These are phyloP conservation scores for Rhizopogon sp. DNA, from an alignment of 768 basidiomycete species.

Conservation along the genomic window DNA sequence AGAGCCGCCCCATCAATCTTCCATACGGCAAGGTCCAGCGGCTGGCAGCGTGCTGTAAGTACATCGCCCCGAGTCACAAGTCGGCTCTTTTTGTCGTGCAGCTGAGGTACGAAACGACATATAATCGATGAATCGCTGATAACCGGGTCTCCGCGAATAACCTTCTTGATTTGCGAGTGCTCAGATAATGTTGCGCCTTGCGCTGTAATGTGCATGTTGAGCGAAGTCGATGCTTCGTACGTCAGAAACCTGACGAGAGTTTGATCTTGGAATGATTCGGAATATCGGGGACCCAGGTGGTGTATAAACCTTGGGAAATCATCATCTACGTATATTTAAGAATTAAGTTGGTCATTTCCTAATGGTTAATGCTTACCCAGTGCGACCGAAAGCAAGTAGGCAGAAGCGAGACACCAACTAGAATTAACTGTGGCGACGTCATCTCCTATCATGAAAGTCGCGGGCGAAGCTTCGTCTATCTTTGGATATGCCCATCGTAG, in stretches of 20 bases:
- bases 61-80: conserved; percentile 43
- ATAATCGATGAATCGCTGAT: conserved; percentile 36
- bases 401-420: conserved; percentile 65
- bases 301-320: conserved; percentile 72
- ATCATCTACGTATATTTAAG: conserved; percentile 42
- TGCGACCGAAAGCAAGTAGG: conserved; percentile 54
- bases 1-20: conserved; percentile 80
- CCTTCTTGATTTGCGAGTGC: conserved; percentile 29
- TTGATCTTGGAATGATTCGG: conserved; percentile 70
- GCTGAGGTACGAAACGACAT: conserved; percentile 32
- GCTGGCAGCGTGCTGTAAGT: conserved; percentile 51
- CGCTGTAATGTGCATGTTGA: conserved; percentile 71
- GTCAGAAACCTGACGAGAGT: conserved; percentile 71
- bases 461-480: conserved; percentile 29
- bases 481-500: conserved; percentile 63
- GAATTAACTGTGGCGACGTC: conserved; percentile 29
- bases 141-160: conserved; percentile 35
- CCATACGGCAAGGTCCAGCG: conserved; percentile 75
- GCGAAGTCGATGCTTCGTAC: conserved; percentile 78
- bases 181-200: conserved; percentile 38
- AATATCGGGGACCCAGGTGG: conserved; percentile 78
- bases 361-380: conserved; percentile 37
- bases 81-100: conserved; percentile 1
- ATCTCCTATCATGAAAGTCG: conserved; percentile 56
- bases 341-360: neutral